These are phyloP conservation scores for Sclerotinia borealis DNA, from an alignment of 2,329 filamentous ascomycete genomes.

Conservation along the genomic window DNA sequence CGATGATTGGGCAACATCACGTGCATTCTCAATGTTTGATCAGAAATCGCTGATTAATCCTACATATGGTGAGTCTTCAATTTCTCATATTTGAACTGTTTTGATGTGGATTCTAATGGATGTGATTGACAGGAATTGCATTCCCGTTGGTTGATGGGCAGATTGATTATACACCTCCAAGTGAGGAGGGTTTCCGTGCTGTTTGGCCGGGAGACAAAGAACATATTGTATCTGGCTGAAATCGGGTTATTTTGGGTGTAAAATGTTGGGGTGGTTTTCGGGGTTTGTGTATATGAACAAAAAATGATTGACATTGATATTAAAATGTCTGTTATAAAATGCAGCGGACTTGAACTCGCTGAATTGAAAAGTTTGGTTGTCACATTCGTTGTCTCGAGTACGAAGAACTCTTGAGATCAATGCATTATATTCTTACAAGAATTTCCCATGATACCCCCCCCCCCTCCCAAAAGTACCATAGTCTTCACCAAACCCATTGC, in stretches of 20 bases:
- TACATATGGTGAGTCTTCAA: not conserved
- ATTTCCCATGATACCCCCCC: too few relatives aligned
- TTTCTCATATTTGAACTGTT: too few relatives aligned
- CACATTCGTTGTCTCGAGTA: not conserved
- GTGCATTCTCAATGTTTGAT: constrained; percentile 6
- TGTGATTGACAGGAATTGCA: not conserved
- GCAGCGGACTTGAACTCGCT: too few relatives aligned
- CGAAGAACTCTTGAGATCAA: not conserved
- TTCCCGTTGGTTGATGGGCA: not conserved
- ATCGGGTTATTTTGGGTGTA: too few relatives aligned
- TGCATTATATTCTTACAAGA: not conserved
- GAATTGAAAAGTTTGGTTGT: not conserved
- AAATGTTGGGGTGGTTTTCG: fast-evolving
- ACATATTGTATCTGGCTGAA: not conserved
- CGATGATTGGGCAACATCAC: not conserved
- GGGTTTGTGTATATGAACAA: not conserved
- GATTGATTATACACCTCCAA: not conserved
- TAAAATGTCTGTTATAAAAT: too few relatives aligned
- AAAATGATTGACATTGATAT: too few relatives aligned
- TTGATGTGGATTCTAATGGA: not conserved
- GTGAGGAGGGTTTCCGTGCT: not conserved
- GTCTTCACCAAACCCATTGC: too few relatives aligned
- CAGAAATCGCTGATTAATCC: constrained; percentile 7
- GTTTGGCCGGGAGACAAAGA: not conserved
- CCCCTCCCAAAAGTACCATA: too few relatives aligned